Conservation (phyloP, 768 basidiomycete genomes). For the Leccinum barrowsii region DNA sequence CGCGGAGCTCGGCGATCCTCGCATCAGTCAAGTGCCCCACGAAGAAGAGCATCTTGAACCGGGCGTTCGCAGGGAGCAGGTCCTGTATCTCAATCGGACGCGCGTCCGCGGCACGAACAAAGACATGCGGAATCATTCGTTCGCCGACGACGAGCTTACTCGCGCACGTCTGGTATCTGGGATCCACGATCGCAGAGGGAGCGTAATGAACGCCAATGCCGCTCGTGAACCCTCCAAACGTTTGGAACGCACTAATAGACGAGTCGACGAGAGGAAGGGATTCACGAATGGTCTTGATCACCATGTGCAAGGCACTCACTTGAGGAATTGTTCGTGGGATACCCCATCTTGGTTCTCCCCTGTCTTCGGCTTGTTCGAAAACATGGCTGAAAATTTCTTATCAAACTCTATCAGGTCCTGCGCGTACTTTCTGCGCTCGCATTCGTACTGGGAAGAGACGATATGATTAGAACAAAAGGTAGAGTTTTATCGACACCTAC, state of each 20-base stretch:
- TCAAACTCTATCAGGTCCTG: conserved; percentile 69
- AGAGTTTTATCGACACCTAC: conserved; percentile 16
- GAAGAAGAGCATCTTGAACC: neutral
- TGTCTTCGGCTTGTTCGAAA: conserved; percentile 42
- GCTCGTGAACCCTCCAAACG: conserved; percentile 33
- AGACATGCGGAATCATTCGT: conserved; percentile 32
- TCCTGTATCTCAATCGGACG: neutral
- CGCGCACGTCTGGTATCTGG: conserved; percentile 31
- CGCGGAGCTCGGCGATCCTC: neutral
- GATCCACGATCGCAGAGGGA: conserved; percentile 33
- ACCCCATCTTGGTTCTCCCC: conserved; percentile 31
- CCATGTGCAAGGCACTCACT: conserved; percentile 12
- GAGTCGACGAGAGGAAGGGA: neutral
- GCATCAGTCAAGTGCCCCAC: neutral
- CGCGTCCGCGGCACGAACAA: neutral
- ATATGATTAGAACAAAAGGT: neutral
- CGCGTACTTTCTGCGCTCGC: conserved; percentile 61
- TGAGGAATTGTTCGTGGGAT: conserved; percentile 33
- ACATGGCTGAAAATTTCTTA: conserved; percentile 46
- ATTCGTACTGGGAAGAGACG: conserved; percentile 47
- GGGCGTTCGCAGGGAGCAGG: neutral
- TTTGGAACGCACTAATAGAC: conserved; percentile 29
- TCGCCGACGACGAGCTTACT: conserved; percentile 34
- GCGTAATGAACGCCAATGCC: conserved; percentile 38
- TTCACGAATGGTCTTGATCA: neutral